A percentile compares a stretch with the other conserved stretches of the same genome.
These are phyloP conservation scores for Blastocystis sp. DNA, from an alignment of 352 stramenopile genomes.

Conservation along the genomic window DNA sequence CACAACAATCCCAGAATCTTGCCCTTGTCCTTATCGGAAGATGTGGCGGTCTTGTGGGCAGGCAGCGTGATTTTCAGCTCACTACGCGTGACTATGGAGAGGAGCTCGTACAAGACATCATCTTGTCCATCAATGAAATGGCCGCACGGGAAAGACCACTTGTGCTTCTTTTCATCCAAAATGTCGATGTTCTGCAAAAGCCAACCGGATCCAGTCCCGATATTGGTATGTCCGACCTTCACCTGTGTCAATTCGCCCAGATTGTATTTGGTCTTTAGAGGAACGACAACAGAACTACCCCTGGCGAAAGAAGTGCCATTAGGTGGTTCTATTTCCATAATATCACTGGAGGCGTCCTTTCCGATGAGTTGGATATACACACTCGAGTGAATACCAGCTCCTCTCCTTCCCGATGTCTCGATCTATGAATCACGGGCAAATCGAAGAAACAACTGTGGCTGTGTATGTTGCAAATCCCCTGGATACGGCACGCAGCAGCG, in stretches of 20 bases:
- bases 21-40: slow-evolving; percentile 17
- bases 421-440: slow-evolving; percentile 12
- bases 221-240: slow-evolving; percentile 61
- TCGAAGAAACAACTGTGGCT: slow-evolving; percentile 16
- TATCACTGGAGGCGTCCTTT: slow-evolving; percentile 56
- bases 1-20: slow-evolving; percentile 65
- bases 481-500: not conserved
- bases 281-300: slow-evolving; percentile 55
- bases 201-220: slow-evolving; percentile 53
- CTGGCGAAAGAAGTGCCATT: slow-evolving; percentile 47
- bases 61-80: slow-evolving; percentile 62
- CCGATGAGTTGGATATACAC: slow-evolving; percentile 64
- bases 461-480: slow-evolving; percentile 40
- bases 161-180: slow-evolving; percentile 39
- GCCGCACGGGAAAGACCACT: slow-evolving; percentile 45
- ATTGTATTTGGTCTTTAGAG: slow-evolving; percentile 47
- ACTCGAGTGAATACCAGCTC: slow-evolving; percentile 67
- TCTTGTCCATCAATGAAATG: slow-evolving; percentile 65
- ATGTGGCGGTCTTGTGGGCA: slow-evolving; percentile 22
- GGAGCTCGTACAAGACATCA: slow-evolving; percentile 21
- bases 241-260: slow-evolving; percentile 54
- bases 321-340: slow-evolving; percentile 58
- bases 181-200: slow-evolving; percentile 54
- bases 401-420: slow-evolving; percentile 53
- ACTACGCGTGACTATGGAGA: not conserved